A percentile compares a stretch with the other conserved stretches of the same genome.
phyloP scores from a whole-genome alignment of 2,329 filamentous ascomycete genomes.

The Sarocladium strictum region DNA sequence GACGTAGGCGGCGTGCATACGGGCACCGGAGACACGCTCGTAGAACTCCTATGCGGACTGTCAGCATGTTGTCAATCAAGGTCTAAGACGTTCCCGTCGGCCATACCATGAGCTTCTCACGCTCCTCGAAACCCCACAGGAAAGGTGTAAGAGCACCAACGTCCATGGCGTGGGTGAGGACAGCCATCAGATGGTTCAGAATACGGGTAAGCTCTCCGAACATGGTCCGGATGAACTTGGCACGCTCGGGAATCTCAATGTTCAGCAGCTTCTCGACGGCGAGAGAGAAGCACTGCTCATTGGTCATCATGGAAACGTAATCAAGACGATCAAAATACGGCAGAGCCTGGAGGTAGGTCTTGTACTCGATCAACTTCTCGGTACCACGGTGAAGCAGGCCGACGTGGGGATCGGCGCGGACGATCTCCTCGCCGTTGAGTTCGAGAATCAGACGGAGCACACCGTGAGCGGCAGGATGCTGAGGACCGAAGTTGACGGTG shows the following conservation, averaged over 20 bases:
- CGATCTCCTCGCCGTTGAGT: conserved; percentile 94
- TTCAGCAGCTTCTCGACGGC: conserved; percentile 98
- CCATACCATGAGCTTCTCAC: conserved; percentile 97
- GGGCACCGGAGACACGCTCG: conserved; percentile 95
- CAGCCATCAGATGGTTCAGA: conserved; percentile 96
- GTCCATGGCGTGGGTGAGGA: conserved; percentile 97
- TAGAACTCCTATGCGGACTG: conserved; percentile 80
- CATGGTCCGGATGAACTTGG: conserved; percentile 93
- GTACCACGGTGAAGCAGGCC: conserved; percentile 93
- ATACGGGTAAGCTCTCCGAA: conserved; percentile 94
- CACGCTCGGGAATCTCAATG: conserved; percentile 88
- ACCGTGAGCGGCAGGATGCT: conserved; percentile 97
- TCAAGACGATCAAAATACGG: conserved; percentile 98
- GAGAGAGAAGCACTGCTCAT: conserved; percentile 94
- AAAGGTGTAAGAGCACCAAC: conserved; percentile 97
- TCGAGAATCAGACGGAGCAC: conserved; percentile 97
- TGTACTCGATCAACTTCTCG: conserved; percentile 99
- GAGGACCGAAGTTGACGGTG: conserved; percentile 98
- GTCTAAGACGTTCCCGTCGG: background rate
- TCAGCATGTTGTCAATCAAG: background rate
- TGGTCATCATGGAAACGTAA: conserved; percentile 99
- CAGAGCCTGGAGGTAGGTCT: conserved; percentile 95
- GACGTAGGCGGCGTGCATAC: conserved; percentile 94
- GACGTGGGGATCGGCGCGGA: conserved; percentile 94
- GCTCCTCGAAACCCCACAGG: conserved; percentile 98